A percentile compares a stretch with the other conserved stretches of the same genome.
phyloP scores from a whole-genome alignment of 2,329 filamentous ascomycete species.

The Paecilomyces sp. region DNA sequence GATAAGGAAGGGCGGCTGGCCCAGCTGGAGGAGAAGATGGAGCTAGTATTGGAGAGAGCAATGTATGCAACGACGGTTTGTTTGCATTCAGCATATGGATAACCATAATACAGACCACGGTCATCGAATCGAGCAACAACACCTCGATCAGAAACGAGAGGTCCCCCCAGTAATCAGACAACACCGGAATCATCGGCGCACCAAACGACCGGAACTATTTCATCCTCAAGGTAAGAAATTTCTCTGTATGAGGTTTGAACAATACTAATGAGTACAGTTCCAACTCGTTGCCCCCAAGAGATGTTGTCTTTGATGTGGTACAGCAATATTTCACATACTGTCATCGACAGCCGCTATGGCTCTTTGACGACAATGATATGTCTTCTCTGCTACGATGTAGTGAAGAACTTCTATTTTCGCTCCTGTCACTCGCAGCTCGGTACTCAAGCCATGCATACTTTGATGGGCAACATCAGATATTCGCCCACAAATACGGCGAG shows the following conservation, averaged over 20 bases:
- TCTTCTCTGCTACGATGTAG: slow-evolving; percentile 2
- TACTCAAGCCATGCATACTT: slow-evolving; percentile 11
- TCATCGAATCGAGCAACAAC: background rate
- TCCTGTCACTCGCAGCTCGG: slow-evolving; percentile 11
- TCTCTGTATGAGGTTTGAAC: background rate
- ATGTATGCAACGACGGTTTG: background rate
- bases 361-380: slow-evolving; percentile 13
- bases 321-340: slow-evolving; percentile 14
- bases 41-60: slow-evolving; percentile 5
- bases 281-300: slow-evolving; percentile 3
- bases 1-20: slow-evolving; percentile 6
- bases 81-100: background rate
- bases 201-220: background rate
- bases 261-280: background rate
- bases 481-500: slow-evolving; percentile 8
- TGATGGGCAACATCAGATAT: slow-evolving; percentile 3
- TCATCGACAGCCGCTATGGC: slow-evolving; percentile 17
- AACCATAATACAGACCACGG: background rate
- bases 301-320: slow-evolving; percentile 5
- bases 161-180: background rate
- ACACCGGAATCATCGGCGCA: background rate
- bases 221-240: background rate
- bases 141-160: background rate
- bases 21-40: slow-evolving; percentile 8
- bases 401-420: slow-evolving; percentile 11